Percentiles rank a stretch among this genome's conserved stretches.
Conservation (phyloP, 2,329 filamentous ascomycete species). For the Mariannaea elegans region DNA sequence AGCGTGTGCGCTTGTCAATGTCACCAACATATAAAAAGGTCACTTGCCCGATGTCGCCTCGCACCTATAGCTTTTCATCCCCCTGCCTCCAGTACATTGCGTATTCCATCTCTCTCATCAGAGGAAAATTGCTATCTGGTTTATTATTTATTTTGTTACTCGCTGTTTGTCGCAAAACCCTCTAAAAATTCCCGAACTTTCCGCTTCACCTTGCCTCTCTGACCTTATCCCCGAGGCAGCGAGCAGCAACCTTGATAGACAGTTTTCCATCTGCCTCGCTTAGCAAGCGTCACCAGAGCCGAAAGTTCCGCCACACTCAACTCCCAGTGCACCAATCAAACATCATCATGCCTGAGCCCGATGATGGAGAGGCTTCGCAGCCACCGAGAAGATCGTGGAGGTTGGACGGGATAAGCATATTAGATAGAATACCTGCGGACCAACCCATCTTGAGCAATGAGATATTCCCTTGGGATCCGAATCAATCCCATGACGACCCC, state of each 20-base stretch:
- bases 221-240: neutral
- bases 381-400: no score
- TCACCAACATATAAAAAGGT: neutral
- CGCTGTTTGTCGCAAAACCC: neutral
- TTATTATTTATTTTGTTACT: neutral
- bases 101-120: neutral
- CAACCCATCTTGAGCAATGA: neutral
- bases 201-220: neutral
- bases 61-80: neutral
- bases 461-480: neutral
- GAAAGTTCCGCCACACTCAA: neutral
- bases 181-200: neutral
- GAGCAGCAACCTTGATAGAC: neutral
- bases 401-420: neutral
- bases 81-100: neutral
- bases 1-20: neutral
- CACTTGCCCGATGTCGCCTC: neutral
- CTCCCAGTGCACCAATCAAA: neutral
- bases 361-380: neutral
- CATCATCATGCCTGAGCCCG: constrained; percentile 25
- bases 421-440: neutral
- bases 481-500: neutral
- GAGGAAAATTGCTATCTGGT: neutral
- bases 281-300: constrained; percentile 29
- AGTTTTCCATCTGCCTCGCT: constrained; percentile 27